Evolutionary conservation across 2,329 filamentous ascomycete genomes (phyloP).

Genomic region (Cryoendolithus antarcticus): DNA sequence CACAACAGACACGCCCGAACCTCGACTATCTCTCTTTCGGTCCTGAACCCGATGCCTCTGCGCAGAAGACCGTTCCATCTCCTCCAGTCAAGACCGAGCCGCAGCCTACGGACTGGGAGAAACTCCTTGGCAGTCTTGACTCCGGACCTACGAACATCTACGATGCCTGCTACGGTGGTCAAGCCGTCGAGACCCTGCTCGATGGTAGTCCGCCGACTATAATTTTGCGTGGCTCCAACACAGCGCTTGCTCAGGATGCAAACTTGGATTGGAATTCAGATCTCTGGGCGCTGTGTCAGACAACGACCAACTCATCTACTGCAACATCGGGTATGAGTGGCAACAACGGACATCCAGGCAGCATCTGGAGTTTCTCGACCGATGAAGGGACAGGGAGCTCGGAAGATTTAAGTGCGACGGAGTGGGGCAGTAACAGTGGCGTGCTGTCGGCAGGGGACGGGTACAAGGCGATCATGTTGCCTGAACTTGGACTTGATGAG

Average conservation of each 20-base stretch:
- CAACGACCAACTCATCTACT: conserved; percentile 12
- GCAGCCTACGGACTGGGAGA: conserved; percentile 67
- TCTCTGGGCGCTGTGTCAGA: conserved; percentile 19
- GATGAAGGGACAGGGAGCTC: conserved; percentile 13
- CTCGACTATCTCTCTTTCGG: conserved; percentile 38
- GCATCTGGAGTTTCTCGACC: conserved; percentile 17
- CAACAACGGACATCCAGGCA: conserved; percentile 10
- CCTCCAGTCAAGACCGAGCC: conserved; percentile 22
- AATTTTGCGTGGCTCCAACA: conserved; percentile 10
- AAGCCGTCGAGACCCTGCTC: conserved; percentile 33
- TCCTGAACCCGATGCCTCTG: conserved; percentile 23
- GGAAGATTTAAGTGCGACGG: conserved; percentile 12
- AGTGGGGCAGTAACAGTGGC: conserved; percentile 8
- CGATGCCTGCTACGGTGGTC: conserved; percentile 65
- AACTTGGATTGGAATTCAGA: conserved; percentile 14
- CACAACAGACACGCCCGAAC: conserved; percentile 29
- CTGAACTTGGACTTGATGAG: conserved; percentile 11
- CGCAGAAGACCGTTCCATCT: conserved; percentile 12
- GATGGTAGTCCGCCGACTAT: conserved; percentile 13
- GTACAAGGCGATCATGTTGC: conserved; percentile 19
- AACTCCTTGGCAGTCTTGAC: conserved; percentile 66
- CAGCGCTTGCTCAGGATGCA: conserved; percentile 5
- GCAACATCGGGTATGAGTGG: conserved; percentile 6
- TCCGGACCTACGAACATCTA: conserved; percentile 73
- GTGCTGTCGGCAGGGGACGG: conserved; percentile 7